A percentile compares a stretch with the other conserved stretches of the same genome.
phyloP scores from a whole-genome alignment of 2,329 filamentous ascomycete genomes.

The Lecanoromycetidae sp. region DNA sequence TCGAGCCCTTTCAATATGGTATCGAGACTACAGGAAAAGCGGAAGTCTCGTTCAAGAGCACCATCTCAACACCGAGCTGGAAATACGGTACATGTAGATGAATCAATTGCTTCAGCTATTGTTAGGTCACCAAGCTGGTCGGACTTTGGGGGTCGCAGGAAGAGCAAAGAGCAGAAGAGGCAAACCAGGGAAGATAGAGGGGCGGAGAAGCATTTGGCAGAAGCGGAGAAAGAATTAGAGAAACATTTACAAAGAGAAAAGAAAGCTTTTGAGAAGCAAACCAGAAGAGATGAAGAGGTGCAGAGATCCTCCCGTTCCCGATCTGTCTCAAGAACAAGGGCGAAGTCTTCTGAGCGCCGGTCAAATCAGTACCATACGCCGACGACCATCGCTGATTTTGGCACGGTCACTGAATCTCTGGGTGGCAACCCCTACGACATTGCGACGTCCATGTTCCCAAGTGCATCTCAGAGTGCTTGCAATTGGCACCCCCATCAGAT shows the following conservation, averaged over 20 bases:
- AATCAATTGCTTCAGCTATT: conserved; percentile 4
- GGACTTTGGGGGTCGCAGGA: conserved; percentile 9
- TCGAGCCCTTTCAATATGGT: neutral
- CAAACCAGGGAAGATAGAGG: conserved; percentile 8
- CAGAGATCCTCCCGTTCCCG: neutral
- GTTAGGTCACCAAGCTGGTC: conserved; percentile 16
- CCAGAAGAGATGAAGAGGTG: neutral
- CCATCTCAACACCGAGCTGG: neutral
- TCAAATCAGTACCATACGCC: conserved; percentile 6
- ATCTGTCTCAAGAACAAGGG: conserved; percentile 7
- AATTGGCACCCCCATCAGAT: conserved; percentile 14
- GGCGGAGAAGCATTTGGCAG: neutral
- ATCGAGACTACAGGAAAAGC: neutral
- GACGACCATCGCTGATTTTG: conserved; percentile 28
- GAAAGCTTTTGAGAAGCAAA: conserved; percentile 6
- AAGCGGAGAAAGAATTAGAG: conserved; percentile 9
- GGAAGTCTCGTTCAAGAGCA: neutral
- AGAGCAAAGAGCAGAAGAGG: conserved; percentile 12
- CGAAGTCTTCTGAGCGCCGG: conserved; percentile 9
- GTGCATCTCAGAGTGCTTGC: neutral
- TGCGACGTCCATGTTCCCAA: conserved; percentile 21
- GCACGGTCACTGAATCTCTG: conserved; percentile 30
- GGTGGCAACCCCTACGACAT: conserved; percentile 35
- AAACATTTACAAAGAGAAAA: conserved; percentile 7
- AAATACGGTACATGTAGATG: neutral